These are phyloP conservation scores for Cucurbita maxima DNA, from an alignment of 306 rosid genomes.

Conservation along the genomic window DNA sequence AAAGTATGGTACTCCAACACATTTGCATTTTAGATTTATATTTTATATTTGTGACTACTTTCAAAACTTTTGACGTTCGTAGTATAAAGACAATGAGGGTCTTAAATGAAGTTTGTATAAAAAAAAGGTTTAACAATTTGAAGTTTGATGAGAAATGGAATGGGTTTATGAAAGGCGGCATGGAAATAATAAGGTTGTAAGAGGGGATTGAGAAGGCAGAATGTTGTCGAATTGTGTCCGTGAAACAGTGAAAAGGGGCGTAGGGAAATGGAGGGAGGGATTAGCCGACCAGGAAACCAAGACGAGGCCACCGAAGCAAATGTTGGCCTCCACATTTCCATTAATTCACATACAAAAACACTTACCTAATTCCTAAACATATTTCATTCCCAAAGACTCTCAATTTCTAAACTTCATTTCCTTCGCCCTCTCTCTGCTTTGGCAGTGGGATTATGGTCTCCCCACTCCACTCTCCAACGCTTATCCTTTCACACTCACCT, in stretches of 20 bases:
- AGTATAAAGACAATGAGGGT: not conserved
- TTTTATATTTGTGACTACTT: too few relatives aligned
- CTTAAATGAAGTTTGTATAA: too few relatives aligned
- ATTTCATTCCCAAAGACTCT: conserved; percentile 28
- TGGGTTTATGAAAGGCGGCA: too few relatives aligned
- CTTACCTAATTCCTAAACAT: too few relatives aligned
- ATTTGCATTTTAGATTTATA: not conserved
- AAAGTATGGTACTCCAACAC: not conserved
- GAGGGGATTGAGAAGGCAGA: too few relatives aligned
- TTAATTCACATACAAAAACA: not conserved
- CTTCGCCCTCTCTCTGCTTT: not conserved
- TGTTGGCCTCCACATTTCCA: conserved; percentile 21
- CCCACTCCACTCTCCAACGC: not conserved
- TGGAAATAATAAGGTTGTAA: too few relatives aligned
- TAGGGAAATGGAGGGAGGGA: conserved; percentile 8
- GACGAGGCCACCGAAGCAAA: conserved; percentile 52
- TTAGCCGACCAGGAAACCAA: conserved; percentile 45
- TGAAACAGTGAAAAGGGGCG: too few relatives aligned
- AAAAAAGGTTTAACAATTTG: too few relatives aligned
- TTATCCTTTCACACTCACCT: not conserved
- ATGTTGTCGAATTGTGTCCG: not conserved
- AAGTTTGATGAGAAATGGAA: too few relatives aligned
- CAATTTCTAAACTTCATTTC: not conserved
- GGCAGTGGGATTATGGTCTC: not conserved
- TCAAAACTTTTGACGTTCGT: not conserved